Evolutionary conservation across 2,329 filamentous ascomycete genomes (phyloP).

Genomic region (Fonsecaea monophora): DNA sequence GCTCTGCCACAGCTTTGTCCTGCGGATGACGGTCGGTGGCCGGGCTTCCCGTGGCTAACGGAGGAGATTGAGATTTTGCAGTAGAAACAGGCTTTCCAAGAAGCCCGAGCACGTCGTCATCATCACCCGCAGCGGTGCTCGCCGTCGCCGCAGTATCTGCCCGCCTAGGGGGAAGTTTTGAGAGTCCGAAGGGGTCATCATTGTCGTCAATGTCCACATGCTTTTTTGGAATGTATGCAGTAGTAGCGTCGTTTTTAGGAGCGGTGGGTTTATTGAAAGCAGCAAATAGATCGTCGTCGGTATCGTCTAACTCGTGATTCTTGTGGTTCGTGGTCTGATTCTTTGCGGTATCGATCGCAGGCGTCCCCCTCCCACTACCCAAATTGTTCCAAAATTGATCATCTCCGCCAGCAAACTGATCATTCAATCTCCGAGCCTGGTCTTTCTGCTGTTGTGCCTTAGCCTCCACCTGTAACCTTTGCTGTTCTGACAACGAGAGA

Average conservation of each 20-base stretch:
- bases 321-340: constrained; percentile 6
- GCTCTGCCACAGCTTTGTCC: constrained; percentile 81
- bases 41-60: constrained; percentile 36
- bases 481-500: constrained; percentile 70
- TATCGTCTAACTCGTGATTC: constrained; percentile 33
- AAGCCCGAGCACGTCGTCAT: constrained; percentile 69
- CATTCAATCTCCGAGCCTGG: constrained; percentile 72
- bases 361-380: constrained; percentile 61
- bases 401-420: constrained; percentile 73
- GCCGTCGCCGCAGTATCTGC: constrained; percentile 53
- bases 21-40: constrained; percentile 58
- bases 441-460: constrained; percentile 77
- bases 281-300: constrained; percentile 66
- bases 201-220: constrained; percentile 62
- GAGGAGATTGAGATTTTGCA: constrained; percentile 19
- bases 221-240: constrained; percentile 33
- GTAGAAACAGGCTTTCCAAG: constrained; percentile 64
- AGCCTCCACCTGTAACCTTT: constrained; percentile 76
- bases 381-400: constrained; percentile 77
- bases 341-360: constrained; percentile 39
- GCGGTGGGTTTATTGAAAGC: constrained; percentile 60
- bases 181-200: constrained; percentile 87
- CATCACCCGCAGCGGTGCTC: constrained; percentile 69
- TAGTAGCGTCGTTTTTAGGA: constrained; percentile 41
- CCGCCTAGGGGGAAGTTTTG: constrained; percentile 59